phyloP scores from a whole-genome alignment of 352 stramenopile species.

The Phytopythium helicoides region DNA sequence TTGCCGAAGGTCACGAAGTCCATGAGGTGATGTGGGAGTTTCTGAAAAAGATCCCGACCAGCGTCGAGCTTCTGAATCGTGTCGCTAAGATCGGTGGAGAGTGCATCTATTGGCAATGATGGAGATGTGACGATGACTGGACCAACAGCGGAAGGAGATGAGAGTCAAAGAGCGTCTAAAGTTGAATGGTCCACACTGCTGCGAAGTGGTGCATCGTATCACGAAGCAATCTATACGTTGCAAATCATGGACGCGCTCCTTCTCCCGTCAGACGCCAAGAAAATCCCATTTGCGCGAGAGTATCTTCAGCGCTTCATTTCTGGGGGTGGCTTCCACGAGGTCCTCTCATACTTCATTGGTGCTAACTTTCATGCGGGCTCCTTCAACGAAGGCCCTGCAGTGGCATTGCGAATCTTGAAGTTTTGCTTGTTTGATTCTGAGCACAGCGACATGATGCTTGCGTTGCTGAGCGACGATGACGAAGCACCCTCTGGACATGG shows the following conservation, averaged over 20 bases:
- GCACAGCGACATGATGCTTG: constrained; percentile 48
- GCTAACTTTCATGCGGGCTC: constrained; percentile 64
- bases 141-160: constrained; percentile 8
- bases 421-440: constrained; percentile 80
- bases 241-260: constrained; percentile 86
- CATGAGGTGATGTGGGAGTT: constrained; percentile 79
- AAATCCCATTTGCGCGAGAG: constrained; percentile 50
- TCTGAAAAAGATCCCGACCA: constrained; percentile 82
- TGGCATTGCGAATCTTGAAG: constrained; percentile 81
- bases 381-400: constrained; percentile 83
- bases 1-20: constrained; percentile 50
- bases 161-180: constrained; percentile 16
- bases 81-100: constrained; percentile 52
- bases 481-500: constrained; percentile 4
- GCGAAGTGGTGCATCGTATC: constrained; percentile 57
- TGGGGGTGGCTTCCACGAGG: constrained; percentile 75
- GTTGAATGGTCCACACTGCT: constrained; percentile 66
- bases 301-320: constrained; percentile 77
- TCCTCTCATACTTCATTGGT: constrained; percentile 80
- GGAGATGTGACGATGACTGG: constrained; percentile 45
- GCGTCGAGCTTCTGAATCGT: constrained; percentile 53
- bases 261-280: constrained; percentile 60
- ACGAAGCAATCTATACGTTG: constrained; percentile 84
- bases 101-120: constrained; percentile 14
- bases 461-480: constrained; percentile 8